Conservation (phyloP, 768 basidiomycete species). For the Podaxis pistillaris region DNA sequence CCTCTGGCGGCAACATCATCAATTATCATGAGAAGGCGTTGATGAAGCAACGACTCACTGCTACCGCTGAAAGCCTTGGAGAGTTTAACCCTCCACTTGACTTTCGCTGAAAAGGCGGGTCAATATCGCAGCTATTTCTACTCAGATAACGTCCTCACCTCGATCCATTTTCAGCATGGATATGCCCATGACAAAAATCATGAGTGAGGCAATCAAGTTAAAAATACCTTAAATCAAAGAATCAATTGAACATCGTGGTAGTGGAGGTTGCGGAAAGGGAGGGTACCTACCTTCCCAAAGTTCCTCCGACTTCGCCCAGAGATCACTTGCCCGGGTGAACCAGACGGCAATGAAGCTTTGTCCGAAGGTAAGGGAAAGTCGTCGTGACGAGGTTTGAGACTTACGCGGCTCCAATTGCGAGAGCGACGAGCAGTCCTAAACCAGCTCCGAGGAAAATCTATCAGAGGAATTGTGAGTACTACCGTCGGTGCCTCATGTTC, state of each 20-base stretch:
- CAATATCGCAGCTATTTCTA: neutral
- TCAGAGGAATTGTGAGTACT: neutral
- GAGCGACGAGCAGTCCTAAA: constrained; percentile 73
- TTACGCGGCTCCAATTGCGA: constrained; percentile 80
- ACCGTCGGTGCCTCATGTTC: neutral
- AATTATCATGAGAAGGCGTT: neutral
- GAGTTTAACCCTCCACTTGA: constrained; percentile 94
- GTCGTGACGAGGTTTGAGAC: constrained; percentile 12
- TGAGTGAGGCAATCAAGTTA: constrained; percentile 64
- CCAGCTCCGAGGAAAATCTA: constrained; percentile 78
- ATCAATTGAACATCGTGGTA: neutral
- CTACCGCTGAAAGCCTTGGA: constrained; percentile 68
- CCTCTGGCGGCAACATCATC: constrained; percentile 29
- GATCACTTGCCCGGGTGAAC: constrained; percentile 85
- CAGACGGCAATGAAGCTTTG: constrained; percentile 83
- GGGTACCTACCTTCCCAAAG: constrained; percentile 83
- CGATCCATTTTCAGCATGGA: constrained; percentile 95
- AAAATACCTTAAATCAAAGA: constrained; percentile 53
- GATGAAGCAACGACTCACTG: constrained; percentile 31
- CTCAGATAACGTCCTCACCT: constrained; percentile 27
- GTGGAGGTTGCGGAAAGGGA: neutral
- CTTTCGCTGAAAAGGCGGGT: constrained; percentile 50
- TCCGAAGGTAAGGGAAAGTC: neutral
- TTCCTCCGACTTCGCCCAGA: constrained; percentile 83
- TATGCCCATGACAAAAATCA: constrained; percentile 93